phyloP scores from a whole-genome alignment of 2,329 filamentous ascomycete genomes.

The Amauroascus verrucosus region DNA sequence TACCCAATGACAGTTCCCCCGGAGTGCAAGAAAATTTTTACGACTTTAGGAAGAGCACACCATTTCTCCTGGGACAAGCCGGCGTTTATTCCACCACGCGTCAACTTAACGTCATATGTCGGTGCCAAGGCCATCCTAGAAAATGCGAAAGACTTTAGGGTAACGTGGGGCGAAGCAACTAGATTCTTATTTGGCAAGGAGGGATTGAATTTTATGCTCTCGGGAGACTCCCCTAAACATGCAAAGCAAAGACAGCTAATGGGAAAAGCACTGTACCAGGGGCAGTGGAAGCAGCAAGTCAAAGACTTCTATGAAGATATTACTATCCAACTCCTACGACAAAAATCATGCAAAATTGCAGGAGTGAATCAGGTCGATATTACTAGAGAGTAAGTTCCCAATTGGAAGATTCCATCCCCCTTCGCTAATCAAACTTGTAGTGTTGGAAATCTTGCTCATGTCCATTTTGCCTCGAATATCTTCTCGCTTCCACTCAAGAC shows the following conservation, averaged over 20 bases:
- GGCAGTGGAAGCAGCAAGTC: conserved; percentile 18
- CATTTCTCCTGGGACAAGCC: conserved; percentile 19
- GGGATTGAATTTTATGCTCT: conserved; percentile 18
- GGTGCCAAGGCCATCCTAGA: conserved; percentile 19
- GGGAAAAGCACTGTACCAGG: conserved; percentile 18
- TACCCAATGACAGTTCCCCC: conserved; percentile 24
- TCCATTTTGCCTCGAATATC: conserved; percentile 21
- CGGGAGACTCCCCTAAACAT: conserved; percentile 17
- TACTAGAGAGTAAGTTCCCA: conserved; percentile 21
- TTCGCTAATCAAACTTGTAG: conserved; percentile 1
- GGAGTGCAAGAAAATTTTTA: conserved; percentile 21
- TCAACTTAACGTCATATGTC: conserved; percentile 18
- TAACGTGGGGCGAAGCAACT: conserved; percentile 19
- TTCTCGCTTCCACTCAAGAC: conserved; percentile 22
- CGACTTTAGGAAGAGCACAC: conserved; percentile 17
- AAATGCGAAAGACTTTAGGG: conserved; percentile 20
- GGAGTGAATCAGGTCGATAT: conserved; percentile 29
- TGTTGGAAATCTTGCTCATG: conserved; percentile 22
- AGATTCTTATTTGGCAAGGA: conserved; percentile 18
- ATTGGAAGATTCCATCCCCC: not conserved
- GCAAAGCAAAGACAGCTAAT: conserved; percentile 18
- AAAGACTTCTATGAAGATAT: conserved; percentile 20
- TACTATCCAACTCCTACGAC: conserved; percentile 17
- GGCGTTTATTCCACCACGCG: conserved; percentile 16
- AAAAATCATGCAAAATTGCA: conserved; percentile 53